Evolutionary conservation across 2,329 filamentous ascomycete species (phyloP).

Genomic region (Pseudocercospora pini-densiflorae): DNA sequence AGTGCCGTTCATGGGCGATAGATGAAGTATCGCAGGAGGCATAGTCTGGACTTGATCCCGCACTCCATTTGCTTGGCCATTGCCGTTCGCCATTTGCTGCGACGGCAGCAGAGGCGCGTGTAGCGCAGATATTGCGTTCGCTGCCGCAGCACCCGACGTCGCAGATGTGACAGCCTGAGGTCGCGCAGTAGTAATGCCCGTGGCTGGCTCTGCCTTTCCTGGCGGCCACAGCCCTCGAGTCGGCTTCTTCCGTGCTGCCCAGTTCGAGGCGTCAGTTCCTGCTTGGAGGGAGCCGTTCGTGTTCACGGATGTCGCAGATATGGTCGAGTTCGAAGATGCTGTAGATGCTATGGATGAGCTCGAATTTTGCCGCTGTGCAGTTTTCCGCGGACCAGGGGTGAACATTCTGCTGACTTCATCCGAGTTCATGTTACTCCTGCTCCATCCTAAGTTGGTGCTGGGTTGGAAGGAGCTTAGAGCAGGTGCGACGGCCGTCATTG

Average conservation of each 20-base stretch:
- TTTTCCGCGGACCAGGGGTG: constrained; percentile 76
- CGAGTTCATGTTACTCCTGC: constrained; percentile 68
- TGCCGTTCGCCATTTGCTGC: constrained; percentile 64
- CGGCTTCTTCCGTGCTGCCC: constrained; percentile 56
- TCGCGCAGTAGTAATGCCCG: constrained; percentile 64
- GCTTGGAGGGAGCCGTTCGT: constrained; percentile 53
- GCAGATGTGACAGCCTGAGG: constrained; percentile 65
- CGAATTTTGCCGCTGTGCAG: constrained; percentile 83
- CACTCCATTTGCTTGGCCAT: constrained; percentile 62
- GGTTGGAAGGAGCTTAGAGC: constrained; percentile 64
- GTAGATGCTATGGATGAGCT: constrained; percentile 77
- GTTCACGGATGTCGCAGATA: constrained; percentile 62
- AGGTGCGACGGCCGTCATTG: constrained; percentile 70
- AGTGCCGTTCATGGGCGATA: constrained; percentile 90
- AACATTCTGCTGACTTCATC: constrained; percentile 83
- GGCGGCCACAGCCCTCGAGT: constrained; percentile 65
- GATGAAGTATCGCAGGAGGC: constrained; percentile 77
- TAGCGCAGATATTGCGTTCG: constrained; percentile 66
- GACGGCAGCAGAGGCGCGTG: constrained; percentile 68
- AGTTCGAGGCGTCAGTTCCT: constrained; percentile 40
- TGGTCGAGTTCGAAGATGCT: constrained; percentile 69
- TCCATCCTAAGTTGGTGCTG: constrained; percentile 58
- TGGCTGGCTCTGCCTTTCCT: constrained; percentile 68
- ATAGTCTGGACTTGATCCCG: constrained; percentile 53
- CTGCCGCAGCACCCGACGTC: constrained; percentile 62